Evolutionary conservation across 2,329 filamentous ascomycete genomes (phyloP), one percentile per base, ranked within the genome.

Genomic region (Colletotrichum sp.): DNA sequence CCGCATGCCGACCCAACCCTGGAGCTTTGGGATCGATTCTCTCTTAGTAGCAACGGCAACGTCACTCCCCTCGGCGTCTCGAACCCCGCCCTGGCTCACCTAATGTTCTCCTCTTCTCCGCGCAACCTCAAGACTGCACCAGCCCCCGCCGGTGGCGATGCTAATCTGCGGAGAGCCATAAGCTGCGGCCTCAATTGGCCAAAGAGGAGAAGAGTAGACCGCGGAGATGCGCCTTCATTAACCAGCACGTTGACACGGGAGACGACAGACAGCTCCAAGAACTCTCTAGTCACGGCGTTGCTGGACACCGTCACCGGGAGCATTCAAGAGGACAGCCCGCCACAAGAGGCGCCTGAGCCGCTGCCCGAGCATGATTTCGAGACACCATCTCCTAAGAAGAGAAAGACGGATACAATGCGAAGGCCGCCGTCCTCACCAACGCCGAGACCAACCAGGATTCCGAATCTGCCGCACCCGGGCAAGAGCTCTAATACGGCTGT

Each of bases 1-100:
- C 92, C 93, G 14, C 91, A 93, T 77, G 89, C 92, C 36, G 94
- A 96, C 79, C 93, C 94, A 48, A 94, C 93, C 4, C 84, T 93
- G 36, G 94, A 96, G 77, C 84, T 96, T 3, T 96, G 94, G 94
- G 94, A 94, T 79, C 92, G 93, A 68, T 95, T 95, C 81, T 90
- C 93, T 48, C 84, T 91, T 69, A 85, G 76, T 77, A 30, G 87
- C 80, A 86, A 88, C 76, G 81, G 86, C 16, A 83, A 88, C 76
- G 78, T 84, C 68, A 83, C 84, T 59, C 81, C 84, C 9, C 82
- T 85, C 2, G 89, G 90, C 24, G 83, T 88, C 58, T 83, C 86
- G 56, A 92, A 91, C 78, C 90, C 91, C 52, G 85, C 89, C 18
- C 86, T 95, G 28, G 90, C 91, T 64, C 90, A 94, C 71, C 85